Evolutionary conservation across 495 filamentous ascomycete genomes (phyloP).

Genomic region (Tetracladium marchalianum): DNA sequence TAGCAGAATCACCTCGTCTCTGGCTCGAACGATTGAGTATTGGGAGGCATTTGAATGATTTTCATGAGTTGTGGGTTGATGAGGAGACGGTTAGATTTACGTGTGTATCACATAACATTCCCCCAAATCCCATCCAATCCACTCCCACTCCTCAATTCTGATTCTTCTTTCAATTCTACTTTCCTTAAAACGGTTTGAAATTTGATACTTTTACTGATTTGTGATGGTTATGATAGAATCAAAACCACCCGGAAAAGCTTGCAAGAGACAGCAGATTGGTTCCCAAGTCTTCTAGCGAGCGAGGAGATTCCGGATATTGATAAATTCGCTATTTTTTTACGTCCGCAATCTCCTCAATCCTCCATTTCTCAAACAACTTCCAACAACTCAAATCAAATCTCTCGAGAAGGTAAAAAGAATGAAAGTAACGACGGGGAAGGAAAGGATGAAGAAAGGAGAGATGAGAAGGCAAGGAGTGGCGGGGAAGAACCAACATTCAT

Average conservation of each 20-base stretch:
- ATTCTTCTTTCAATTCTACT: too few species aligned
- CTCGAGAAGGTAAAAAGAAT: background rate
- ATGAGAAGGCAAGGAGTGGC: too few species aligned
- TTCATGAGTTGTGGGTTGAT: conserved; percentile 11
- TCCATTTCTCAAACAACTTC: too few species aligned
- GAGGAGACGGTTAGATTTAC: conserved; percentile 4
- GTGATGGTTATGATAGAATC: background rate
- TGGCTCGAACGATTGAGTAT: conserved; percentile 10
- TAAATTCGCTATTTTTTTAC: conserved; percentile 11
- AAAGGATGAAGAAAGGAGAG: background rate
- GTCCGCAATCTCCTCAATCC: background rate
- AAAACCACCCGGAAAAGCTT: conserved; percentile 2
- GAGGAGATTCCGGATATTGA: conserved; percentile 6
- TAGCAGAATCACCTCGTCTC: conserved; percentile 4
- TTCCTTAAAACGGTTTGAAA: too few species aligned
- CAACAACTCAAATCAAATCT: too few species aligned
- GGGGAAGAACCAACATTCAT: conserved; percentile 7
- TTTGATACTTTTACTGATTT: too few species aligned
- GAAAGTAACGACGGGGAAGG: background rate
- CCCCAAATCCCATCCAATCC: background rate
- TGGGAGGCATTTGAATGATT: conserved; percentile 12
- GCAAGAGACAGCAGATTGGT: conserved; percentile 2
- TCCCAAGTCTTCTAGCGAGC: background rate
- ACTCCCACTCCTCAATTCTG: background rate
- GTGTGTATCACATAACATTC: conserved; percentile 3